Conservation (phyloP, 1,139 yeast genomes). For the Blastobotrys raffinosifermentans region DNA sequence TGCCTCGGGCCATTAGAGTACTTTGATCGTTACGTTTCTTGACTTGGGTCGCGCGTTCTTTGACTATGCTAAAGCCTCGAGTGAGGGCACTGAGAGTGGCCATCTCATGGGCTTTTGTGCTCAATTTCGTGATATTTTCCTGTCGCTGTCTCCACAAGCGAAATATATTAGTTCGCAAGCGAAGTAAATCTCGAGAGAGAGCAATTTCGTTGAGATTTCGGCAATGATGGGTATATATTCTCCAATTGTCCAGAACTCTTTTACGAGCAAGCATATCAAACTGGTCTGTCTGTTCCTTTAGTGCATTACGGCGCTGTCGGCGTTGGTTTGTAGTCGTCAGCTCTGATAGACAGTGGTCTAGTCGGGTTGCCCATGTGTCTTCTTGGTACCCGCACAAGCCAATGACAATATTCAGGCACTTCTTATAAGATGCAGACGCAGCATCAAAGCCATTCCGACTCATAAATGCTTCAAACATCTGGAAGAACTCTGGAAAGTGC, state of each 20-base stretch:
- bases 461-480: conserved; percentile 21
- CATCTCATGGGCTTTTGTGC: too few relatives aligned
- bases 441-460: conserved; percentile 16
- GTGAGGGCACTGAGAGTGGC: too few relatives aligned
- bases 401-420: conserved; percentile 18
- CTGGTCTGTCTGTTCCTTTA: conserved; percentile 1
- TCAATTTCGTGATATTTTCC: too few relatives aligned
- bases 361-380: conserved; percentile 17
- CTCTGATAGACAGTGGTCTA: conserved; percentile 17
- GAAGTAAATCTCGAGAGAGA: conserved; percentile 1
- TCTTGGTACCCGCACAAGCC: conserved; percentile 18
- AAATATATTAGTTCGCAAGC: conserved; percentile 2
- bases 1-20: too few relatives aligned
- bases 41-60: too few relatives aligned
- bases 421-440: conserved; percentile 13
- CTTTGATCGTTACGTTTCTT: too few relatives aligned
- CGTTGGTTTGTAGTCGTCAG: conserved; percentile 13
- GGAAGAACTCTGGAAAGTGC: conserved; percentile 22
- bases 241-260: conserved; percentile 1
- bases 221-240: background rate
- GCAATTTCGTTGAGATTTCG: conserved; percentile 5
- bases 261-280: background rate
- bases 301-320: conserved; percentile 4
- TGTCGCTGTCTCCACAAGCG: conserved; percentile 1
- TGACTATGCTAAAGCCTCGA: too few relatives aligned